Percentiles rank a stretch among this genome's conserved stretches.
phyloP scores from a whole-genome alignment of 495 filamentous ascomycete species.

The Tuber umbilicatum region DNA sequence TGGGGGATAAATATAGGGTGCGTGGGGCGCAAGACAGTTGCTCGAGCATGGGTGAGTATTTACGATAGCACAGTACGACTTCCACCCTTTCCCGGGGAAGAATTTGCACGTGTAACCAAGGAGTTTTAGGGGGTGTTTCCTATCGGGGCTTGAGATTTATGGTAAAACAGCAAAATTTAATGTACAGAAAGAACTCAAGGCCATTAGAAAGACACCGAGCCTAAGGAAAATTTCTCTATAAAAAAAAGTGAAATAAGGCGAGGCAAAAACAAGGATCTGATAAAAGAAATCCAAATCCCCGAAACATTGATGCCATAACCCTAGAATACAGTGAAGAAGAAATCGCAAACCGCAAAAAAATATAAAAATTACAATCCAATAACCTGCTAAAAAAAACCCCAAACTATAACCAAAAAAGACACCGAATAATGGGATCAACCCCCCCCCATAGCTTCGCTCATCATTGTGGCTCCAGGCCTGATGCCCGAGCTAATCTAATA shows the following conservation, averaged over 20 bases:
- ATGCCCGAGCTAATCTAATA: neutral
- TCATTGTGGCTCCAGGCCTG: neutral
- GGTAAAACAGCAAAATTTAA: neutral
- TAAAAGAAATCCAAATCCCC: neutral
- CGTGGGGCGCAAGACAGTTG: neutral
- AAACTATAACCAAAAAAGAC: neutral
- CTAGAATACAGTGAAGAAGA: neutral
- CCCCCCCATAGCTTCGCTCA: neutral
- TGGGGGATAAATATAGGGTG: neutral
- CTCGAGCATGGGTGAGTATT: neutral
- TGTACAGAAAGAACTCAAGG: neutral
- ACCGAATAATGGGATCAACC: neutral
- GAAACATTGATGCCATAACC: neutral
- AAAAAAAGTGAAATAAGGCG: neutral
- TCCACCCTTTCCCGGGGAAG: neutral
- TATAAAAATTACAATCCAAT: neutral
- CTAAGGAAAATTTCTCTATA: neutral
- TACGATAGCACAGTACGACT: neutral
- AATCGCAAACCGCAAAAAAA: neutral
- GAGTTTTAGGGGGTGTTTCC: neutral
- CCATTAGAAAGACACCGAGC: neutral
- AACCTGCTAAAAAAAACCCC: neutral
- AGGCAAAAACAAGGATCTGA: neutral
- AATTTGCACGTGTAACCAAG: neutral
- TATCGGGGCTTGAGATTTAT: neutral